These are phyloP conservation scores for Naegleria fowleri DNA, from an alignment of 208 protist species.

Conservation along the genomic window DNA sequence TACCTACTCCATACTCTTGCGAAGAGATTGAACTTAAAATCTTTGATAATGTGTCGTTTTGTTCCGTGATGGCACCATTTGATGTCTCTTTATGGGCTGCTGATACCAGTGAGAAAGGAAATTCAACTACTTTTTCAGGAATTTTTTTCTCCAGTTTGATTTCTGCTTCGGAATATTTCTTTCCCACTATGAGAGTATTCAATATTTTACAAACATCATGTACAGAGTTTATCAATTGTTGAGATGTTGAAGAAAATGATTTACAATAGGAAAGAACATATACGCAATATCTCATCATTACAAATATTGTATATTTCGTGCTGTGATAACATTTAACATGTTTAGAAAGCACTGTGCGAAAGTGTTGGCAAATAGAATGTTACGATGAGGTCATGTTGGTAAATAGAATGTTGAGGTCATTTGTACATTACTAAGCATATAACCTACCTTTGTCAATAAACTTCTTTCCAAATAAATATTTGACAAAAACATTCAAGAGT, in stretches of 20 bases:
- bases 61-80: no score
- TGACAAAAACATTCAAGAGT: neutral
- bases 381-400: no score
- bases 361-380: no score
- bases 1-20: no score
- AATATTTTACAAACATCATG: neutral
- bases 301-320: neutral
- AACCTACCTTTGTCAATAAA: neutral
- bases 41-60: no score
- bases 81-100: neutral
- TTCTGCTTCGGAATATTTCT: neutral
- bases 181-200: neutral
- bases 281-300: neutral
- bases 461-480: neutral
- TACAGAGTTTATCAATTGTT: neutral
- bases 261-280: neutral
- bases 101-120: neutral
- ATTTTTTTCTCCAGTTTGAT: neutral
- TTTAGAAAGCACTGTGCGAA: neutral
- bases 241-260: neutral
- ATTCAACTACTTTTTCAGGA: neutral
- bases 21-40: no score
- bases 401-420: no score
- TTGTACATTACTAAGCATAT: no score
- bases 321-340: neutral